Evolutionary conservation across 805 yeast genomes (phyloP).

Genomic region (Lipomyces sp.): DNA sequence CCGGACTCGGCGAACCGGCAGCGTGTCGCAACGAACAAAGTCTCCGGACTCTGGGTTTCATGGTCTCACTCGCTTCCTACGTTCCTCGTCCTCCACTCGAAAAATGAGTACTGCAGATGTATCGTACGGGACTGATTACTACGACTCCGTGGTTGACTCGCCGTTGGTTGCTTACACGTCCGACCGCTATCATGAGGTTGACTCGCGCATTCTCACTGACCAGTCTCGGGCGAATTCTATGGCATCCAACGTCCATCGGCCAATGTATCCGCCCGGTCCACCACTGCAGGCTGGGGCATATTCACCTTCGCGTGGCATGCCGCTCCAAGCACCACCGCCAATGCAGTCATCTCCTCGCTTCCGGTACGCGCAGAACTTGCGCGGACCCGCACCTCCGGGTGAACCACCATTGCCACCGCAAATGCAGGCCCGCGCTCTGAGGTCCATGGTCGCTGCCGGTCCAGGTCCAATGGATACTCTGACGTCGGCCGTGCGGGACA

Average conservation of each 20-base stretch:
- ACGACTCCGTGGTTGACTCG: conserved; percentile 22
- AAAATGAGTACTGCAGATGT: conserved; percentile 9
- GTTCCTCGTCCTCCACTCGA: conserved; percentile 1
- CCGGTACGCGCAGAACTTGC: conserved; percentile 1
- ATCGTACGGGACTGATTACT: conserved; percentile 9
- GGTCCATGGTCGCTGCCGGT: conserved; percentile 16
- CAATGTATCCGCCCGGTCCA: conserved; percentile 13
- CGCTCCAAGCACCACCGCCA: background rate
- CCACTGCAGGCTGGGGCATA: background rate
- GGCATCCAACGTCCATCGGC: conserved; percentile 19
- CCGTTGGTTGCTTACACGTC: conserved; percentile 24
- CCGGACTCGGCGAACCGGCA: conserved; percentile 18
- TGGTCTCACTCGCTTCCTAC: background rate
- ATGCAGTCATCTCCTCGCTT: conserved; percentile 5
- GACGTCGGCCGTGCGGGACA: conserved; percentile 6
- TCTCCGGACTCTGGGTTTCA: background rate
- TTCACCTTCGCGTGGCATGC: background rate
- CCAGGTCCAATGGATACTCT: conserved; percentile 27
- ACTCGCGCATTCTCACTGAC: conserved; percentile 20
- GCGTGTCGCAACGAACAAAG: background rate
- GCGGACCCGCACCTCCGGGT: conserved; percentile 2
- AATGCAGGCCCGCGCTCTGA: conserved; percentile 12
- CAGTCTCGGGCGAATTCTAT: conserved; percentile 28
- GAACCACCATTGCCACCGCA: conserved; percentile 8
- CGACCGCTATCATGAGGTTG: conserved; percentile 23